Conservation (phyloP, 106 monocot species). For the Ottelia alismoides region DNA sequence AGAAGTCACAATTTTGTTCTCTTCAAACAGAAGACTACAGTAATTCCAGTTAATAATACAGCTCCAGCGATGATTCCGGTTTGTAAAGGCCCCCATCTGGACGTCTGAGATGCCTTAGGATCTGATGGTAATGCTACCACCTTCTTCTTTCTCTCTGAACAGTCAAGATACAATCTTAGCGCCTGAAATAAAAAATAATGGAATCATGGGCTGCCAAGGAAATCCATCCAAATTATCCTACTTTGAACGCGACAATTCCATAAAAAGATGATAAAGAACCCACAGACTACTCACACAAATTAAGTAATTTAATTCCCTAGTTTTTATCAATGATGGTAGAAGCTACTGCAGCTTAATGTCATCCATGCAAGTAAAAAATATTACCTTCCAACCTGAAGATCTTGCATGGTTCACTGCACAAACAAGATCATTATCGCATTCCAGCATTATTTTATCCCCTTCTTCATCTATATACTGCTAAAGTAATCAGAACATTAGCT, state of each 20-base stretch:
- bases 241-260: no score
- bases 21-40: constrained; percentile 30
- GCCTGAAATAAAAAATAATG: constrained; percentile 29
- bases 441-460: constrained; percentile 65
- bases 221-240: no score
- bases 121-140: constrained; percentile 1
- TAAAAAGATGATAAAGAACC: not conserved
- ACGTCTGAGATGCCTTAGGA: constrained; percentile 9
- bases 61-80: constrained; percentile 31
- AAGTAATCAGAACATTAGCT: not conserved
- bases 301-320: not conserved
- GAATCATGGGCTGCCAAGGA: no score
- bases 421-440: constrained; percentile 60
- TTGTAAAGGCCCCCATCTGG: constrained; percentile 12
- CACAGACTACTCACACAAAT: not conserved
- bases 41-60: constrained; percentile 29
- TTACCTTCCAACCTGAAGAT: constrained; percentile 73
- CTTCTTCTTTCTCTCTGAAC: constrained; percentile 8
- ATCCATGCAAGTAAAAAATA: not conserved
- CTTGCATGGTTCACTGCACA: constrained; percentile 59
- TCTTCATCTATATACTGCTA: constrained; percentile 95
- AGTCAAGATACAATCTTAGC: constrained; percentile 48
- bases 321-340: not conserved
- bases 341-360: not conserved
- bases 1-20: constrained; percentile 30